Evolutionary conservation across 306 rosid species (phyloP).

Genomic region (Cercis canadensis): DNA sequence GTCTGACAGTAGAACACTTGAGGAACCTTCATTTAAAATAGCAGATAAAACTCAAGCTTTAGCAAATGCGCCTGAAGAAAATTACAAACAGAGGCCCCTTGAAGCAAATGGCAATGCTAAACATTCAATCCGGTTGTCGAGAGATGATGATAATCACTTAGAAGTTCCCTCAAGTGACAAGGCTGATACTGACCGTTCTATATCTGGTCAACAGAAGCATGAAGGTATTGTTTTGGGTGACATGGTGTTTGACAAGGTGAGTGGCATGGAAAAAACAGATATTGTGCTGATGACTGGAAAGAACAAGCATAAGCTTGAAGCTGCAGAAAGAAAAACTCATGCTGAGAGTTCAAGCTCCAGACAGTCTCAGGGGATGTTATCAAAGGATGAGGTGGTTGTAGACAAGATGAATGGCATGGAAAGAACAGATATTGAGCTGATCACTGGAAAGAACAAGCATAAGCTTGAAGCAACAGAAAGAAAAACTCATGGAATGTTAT

Average conservation of each 20-base stretch:
- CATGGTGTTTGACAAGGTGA: conserved; percentile 32
- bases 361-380: background rate
- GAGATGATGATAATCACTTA: conserved; percentile 23
- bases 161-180: conserved; percentile 19
- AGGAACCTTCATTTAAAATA: conserved; percentile 13
- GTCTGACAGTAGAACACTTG: conserved; percentile 33
- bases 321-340: conserved; percentile 28
- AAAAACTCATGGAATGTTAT: conserved; percentile 23
- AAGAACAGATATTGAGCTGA: conserved; percentile 11
- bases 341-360: conserved; percentile 33
- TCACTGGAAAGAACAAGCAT: conserved; percentile 10
- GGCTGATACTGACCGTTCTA: conserved; percentile 22
- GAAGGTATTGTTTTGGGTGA: conserved; percentile 35
- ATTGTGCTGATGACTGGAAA: conserved; percentile 27
- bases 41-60: conserved; percentile 33
- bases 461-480: background rate
- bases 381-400: conserved; percentile 18
- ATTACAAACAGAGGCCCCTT: conserved; percentile 16
- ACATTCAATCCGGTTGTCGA: conserved; percentile 16
- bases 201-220: conserved; percentile 30
- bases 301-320: conserved; percentile 1
- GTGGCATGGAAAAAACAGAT: conserved; percentile 11
- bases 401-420: conserved; percentile 33
- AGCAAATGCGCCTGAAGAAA: conserved; percentile 15
- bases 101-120: conserved; percentile 25